Base-by-base conservation (phyloP, 2,329 filamentous ascomycete species). In the Hymenoscyphus fraxineus region DNA sequence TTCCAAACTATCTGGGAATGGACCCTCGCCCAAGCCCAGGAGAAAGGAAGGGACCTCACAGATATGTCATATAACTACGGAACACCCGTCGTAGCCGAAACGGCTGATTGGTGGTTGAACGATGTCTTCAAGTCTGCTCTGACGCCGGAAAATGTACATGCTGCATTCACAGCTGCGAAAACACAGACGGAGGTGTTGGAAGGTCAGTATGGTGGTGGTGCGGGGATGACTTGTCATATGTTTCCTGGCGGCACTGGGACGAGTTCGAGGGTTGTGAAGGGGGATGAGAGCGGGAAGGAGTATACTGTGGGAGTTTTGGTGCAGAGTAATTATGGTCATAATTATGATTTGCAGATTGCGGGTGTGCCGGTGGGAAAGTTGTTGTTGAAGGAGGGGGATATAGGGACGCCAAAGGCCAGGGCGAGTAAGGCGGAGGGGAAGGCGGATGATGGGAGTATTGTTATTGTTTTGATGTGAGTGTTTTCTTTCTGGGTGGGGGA, bases 221-320 rank as follows among this genome's bases (percentile, higher is more conserved):
- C 86, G 0, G 87, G 86, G 15, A 89, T 89, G 85, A 80, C 85
- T 44, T 88, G 85, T 71, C 85, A 88, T 70, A 82, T 81, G 67
- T 88, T 85, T 77, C 89, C 89, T 73, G 88, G 86, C 41, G 87
- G 88, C 0, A 90, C 87, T 0, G 87, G 87, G 0, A 86, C 82
- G 0, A 83, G 82, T 69, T 86, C 82, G 58, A 81, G 88, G 31
- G 68, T 85, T 7, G 80, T 89, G n/a, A 75, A 77, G 1, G 82
- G 82, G 0, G 68, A 78, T 31, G 78, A 78, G 2, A 78, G 78
- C 38, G 68, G 72, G 5, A 79, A 75, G 63, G 75, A 77, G 2
- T 89, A 85, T 70, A 87, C 83, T 0, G 79, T 90, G 22, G 88
- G 79, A 0, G 86, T 83, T 1, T 77, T 91, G 7, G 84, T 87